These are phyloP conservation scores for Mortierella sp. DNA, from an alignment of 371 early-diverging fungal genomes.

Conservation along the genomic window DNA sequence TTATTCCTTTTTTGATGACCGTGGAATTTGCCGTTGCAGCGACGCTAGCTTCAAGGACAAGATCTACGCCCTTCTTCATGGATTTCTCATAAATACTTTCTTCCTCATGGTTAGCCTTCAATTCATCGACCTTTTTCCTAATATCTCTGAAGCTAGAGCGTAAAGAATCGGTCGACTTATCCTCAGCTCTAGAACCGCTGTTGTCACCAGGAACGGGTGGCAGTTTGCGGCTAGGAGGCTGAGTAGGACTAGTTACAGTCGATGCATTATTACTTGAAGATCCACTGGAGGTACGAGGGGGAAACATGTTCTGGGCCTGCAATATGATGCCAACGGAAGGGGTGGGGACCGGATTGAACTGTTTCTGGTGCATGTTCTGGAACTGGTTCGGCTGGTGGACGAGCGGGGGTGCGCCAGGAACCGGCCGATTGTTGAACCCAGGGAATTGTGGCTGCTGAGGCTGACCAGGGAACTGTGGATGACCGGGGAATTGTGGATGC, in stretches of 20 bases:
- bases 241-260: slow-evolving; percentile 29
- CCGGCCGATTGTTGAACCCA: slow-evolving; percentile 12
- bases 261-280: neutral
- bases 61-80: slow-evolving; percentile 21
- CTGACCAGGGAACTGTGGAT: slow-evolving; percentile 9
- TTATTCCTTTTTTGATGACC: slow-evolving; percentile 18
- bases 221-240: slow-evolving; percentile 39
- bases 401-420: slow-evolving; percentile 23
- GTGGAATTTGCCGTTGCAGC: slow-evolving; percentile 5
- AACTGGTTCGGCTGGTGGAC: slow-evolving; percentile 36
- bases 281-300: slow-evolving; percentile 21
- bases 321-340: slow-evolving; percentile 16
- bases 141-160: slow-evolving; percentile 17
- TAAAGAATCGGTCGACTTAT: neutral
- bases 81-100: slow-evolving; percentile 9
- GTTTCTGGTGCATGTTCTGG: slow-evolving; percentile 22
- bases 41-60: slow-evolving; percentile 10
- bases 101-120: neutral
- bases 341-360: slow-evolving; percentile 17
- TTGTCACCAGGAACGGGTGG: slow-evolving; percentile 38
- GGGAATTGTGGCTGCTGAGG: neutral
- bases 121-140: slow-evolving; percentile 13
- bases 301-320: slow-evolving; percentile 34
- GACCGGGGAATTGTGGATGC: too few relatives aligned
- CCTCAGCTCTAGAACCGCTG: neutral